These are phyloP conservation scores for Spergularia azorica DNA, from an alignment of 179 eudicot species.

Conservation along the genomic window DNA sequence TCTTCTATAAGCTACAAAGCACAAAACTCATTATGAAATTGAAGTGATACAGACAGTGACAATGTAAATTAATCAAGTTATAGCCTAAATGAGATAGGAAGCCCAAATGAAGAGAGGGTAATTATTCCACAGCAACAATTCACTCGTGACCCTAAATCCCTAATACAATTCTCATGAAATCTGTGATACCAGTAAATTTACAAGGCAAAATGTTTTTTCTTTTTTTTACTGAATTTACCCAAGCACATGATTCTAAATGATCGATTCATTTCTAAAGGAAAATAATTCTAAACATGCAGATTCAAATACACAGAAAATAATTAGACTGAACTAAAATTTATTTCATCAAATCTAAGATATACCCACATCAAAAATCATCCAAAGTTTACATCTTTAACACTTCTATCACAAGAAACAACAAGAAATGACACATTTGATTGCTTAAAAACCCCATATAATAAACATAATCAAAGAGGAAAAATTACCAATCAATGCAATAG, in stretches of 20 bases:
- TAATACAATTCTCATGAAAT: not conserved
- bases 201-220: not conserved
- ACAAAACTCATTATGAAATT: not conserved
- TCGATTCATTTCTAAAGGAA: not conserved
- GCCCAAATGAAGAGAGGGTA: not conserved
- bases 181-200: not conserved
- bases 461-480: no score
- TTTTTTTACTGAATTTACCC: not conserved
- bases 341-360: constrained; percentile 7
- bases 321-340: not conserved
- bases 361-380: constrained; percentile 22
- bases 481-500: constrained; percentile 4
- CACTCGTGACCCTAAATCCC: not conserved
- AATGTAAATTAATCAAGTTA: not conserved
- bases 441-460: not conserved
- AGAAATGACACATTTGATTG: not conserved
- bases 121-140: not conserved
- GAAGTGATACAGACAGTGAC: not conserved
- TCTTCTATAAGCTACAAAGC: not conserved
- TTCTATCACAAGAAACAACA: not conserved
- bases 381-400: not conserved
- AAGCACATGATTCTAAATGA: not conserved
- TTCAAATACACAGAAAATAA: not conserved
- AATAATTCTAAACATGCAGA: not conserved
- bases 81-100: no score